phyloP scores from a whole-genome alignment of 1,284 basidiomycete species.

The Apiotrichum akiyoshidainum region DNA sequence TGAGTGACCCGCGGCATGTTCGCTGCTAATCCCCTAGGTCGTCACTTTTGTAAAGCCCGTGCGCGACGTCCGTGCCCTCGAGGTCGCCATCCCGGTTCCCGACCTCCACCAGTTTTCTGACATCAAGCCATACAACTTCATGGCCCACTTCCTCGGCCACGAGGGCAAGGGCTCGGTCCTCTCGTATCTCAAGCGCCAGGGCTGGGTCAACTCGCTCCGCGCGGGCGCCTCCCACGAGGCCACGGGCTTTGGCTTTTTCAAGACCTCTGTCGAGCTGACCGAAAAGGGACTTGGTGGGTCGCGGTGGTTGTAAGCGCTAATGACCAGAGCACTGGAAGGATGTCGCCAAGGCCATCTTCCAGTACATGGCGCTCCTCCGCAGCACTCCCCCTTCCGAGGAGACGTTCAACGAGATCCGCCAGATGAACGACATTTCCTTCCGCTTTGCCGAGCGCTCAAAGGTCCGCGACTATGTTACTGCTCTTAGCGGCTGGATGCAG shows the following conservation, averaged over 20 bases:
- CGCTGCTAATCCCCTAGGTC: conserved; percentile 55
- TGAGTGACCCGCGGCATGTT: conserved; percentile 53
- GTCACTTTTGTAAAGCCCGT: conserved; percentile 85
- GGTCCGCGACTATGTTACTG: conserved; percentile 76
- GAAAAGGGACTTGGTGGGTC: conserved; percentile 76
- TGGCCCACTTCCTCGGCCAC: conserved; percentile 88
- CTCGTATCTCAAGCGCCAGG: conserved; percentile 85
- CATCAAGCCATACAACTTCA: conserved; percentile 74
- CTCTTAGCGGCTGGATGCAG: conserved; percentile 71
- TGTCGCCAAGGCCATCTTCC: conserved; percentile 71
- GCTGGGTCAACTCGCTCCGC: conserved; percentile 81
- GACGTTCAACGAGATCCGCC: conserved; percentile 75
- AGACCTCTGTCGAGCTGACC: conserved; percentile 76
- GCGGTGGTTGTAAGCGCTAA: conserved; percentile 7
- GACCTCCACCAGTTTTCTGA: conserved; percentile 77
- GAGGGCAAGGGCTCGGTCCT: conserved; percentile 93
- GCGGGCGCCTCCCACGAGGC: conserved; percentile 66
- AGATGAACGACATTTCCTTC: conserved; percentile 74
- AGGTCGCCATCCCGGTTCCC: conserved; percentile 82
- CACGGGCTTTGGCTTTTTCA: conserved; percentile 85
- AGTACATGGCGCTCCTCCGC: conserved; percentile 80
- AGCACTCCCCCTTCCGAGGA: conserved; percentile 64
- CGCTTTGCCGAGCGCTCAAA: conserved; percentile 80
- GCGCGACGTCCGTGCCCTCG: conserved; percentile 81
- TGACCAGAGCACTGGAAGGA: conserved; percentile 68